These are phyloP conservation scores for Cadophora gregata DNA, from an alignment of 2,329 filamentous ascomycete species.

Conservation along the genomic window DNA sequence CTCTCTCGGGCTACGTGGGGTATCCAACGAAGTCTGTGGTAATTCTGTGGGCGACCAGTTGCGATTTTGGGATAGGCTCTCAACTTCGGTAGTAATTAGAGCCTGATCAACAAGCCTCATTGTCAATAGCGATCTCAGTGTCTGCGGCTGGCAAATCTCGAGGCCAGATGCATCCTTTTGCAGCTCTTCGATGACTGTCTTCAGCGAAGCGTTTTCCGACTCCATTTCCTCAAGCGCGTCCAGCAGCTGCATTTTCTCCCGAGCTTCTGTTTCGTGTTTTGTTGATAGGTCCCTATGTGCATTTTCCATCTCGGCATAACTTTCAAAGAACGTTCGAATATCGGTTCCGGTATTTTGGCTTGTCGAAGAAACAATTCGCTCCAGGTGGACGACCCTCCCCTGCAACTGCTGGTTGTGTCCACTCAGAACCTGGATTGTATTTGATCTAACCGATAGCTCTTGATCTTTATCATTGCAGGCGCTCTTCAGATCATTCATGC, in stretches of 20 bases:
- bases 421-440: slow-evolving; percentile 19
- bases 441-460: slow-evolving; percentile 4
- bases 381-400: slow-evolving; percentile 13
- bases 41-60: slow-evolving; percentile 17
- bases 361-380: slow-evolving; percentile 13
- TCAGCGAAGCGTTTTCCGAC: slow-evolving; percentile 3
- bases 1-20: slow-evolving; percentile 3
- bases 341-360: slow-evolving; percentile 4
- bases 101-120: slow-evolving; percentile 23
- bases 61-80: not conserved
- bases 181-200: slow-evolving; percentile 18
- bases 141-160: slow-evolving; percentile 16
- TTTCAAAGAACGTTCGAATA: slow-evolving; percentile 18
- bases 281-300: slow-evolving; percentile 2
- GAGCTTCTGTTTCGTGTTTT: slow-evolving; percentile 2
- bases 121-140: slow-evolving; percentile 19
- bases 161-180: slow-evolving; percentile 14
- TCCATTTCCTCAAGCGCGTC: not conserved
- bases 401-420: slow-evolving; percentile 26
- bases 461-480: slow-evolving; percentile 14
- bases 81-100: not conserved
- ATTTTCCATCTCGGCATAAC: slow-evolving; percentile 12
- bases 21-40: slow-evolving; percentile 14
- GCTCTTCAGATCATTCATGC: not conserved
- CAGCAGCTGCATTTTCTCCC: not conserved